Base-by-base conservation (phyloP, 768 basidiomycete species). In the Suillus brevipes region DNA sequence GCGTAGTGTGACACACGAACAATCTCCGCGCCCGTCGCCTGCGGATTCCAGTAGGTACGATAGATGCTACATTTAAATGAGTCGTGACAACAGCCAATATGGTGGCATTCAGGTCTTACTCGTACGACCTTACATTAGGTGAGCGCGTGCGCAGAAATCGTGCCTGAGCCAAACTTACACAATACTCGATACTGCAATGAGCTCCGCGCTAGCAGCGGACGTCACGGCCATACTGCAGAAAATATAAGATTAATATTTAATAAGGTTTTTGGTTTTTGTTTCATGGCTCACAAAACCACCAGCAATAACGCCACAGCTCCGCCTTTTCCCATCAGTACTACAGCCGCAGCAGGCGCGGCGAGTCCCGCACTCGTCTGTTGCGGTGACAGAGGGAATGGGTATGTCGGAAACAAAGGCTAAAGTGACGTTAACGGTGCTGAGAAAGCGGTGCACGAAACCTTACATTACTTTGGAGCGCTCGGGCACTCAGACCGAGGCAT, bases 391-490 rank as follows among this genome's bases (percentile, higher is more conserved):
- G 55, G 40, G 28, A 34, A 43, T 5, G 66, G 61, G 40, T 78
- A 82, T 3, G 80, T 81, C 13, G 80, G 81, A 65, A 81, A 82
- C 38, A 69, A 69, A 14, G 79, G 77, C 75, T 78, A 60, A 37
- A 58, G 23, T 31, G 6, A 40, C 58, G 25, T 38, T 36, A 52
- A 38, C 40, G 43, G 66, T 57, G 49, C 36, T n/a, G n/a, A 45
- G 16, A 25, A 42, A 12, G 18, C 25, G 40, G 12, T 5, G 6
- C 25, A 28, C 23, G 31, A 37, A 58, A 59, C 16, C 53, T 37
- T 37, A 70, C 66, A 58, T 69, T 65, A 3, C 34, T 64, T 58
- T 66, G 59, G 31, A 71, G 60, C 23, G 67, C 75, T 31, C 64
- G 67, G 14, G 70, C 71, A 36, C 71, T 68, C 20, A 77, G 67